phyloP scores from a whole-genome alignment of 139 green algal genomes.

The Zygnema circumcarinatum region DNA sequence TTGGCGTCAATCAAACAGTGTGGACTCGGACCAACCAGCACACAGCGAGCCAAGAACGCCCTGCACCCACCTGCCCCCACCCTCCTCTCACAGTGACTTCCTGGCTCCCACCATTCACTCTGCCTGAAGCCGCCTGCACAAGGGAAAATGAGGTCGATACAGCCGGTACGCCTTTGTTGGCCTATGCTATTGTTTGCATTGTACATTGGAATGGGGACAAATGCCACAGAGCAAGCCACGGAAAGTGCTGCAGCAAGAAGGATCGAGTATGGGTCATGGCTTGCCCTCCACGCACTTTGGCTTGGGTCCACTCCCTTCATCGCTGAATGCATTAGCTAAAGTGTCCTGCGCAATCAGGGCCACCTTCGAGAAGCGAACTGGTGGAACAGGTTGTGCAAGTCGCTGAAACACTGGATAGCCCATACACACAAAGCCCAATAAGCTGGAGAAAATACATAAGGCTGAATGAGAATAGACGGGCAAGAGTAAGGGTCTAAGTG shows the following conservation, averaged over 20 bases:
- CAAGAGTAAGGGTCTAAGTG: too few relatives aligned
- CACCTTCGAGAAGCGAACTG: not conserved
- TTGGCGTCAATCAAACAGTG: constrained; percentile 19
- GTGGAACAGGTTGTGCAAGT: not conserved
- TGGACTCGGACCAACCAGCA: not conserved
- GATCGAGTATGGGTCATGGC: not conserved
- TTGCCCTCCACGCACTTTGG: not conserved
- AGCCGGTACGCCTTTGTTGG: too few relatives aligned
- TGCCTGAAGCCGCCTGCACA: not conserved
- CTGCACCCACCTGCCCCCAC: too few relatives aligned
- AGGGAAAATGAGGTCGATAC: not conserved
- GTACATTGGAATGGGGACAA: too few relatives aligned
- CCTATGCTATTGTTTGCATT: too few relatives aligned
- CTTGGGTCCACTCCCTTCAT: too few relatives aligned
- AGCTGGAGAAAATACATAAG: too few relatives aligned
- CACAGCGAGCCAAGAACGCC: not conserved
- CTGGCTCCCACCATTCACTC: not conserved
- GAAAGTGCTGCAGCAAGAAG: not conserved
- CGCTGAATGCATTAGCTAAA: not conserved
- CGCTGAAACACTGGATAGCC: constrained; percentile 35
- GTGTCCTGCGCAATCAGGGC: constrained; percentile 1
- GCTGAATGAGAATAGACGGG: too few relatives aligned
- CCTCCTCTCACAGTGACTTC: not conserved
- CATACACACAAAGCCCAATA: too few relatives aligned
- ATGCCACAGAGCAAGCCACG: not conserved